Conservation (phyloP, 192 early-diverging fungal genomes). For the Coemansia sp. region DNA sequence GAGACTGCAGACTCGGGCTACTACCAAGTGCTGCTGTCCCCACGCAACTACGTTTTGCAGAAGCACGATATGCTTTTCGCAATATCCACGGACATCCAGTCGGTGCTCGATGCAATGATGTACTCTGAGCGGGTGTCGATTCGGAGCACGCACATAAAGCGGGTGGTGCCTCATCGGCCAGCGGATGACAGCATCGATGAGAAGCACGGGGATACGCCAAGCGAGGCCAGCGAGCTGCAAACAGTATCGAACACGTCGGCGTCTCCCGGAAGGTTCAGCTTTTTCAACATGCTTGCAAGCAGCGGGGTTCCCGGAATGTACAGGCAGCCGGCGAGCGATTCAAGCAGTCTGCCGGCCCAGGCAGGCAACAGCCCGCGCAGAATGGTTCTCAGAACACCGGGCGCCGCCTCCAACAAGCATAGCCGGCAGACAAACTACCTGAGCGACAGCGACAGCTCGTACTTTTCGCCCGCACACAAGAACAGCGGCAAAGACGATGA, state of each 20-base stretch:
- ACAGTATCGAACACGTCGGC: neutral
- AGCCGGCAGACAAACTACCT: slow-evolving; percentile 27
- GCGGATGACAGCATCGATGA: neutral
- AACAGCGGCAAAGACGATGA: neutral
- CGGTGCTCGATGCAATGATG: slow-evolving; percentile 35
- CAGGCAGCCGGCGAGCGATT: neutral
- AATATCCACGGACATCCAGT: slow-evolving; percentile 47
- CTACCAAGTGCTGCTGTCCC: slow-evolving; percentile 48
- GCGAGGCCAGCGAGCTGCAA: neutral
- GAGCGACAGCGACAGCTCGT: slow-evolving; percentile 49
- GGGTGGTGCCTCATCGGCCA: neutral
- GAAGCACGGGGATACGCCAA: neutral
- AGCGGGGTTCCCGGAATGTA: neutral
- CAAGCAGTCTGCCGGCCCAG: slow-evolving; percentile 5
- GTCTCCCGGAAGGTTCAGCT: neutral
- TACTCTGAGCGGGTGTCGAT: slow-evolving; percentile 48
- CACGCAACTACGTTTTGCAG: slow-evolving; percentile 41
- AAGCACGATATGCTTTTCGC: slow-evolving; percentile 52
- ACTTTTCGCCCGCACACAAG: slow-evolving; percentile 31
- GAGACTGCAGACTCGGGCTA: slow-evolving; percentile 6
- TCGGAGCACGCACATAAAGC: slow-evolving; percentile 14
- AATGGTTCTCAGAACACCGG: slow-evolving; percentile 16
- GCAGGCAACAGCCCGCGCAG: slow-evolving; percentile 32
- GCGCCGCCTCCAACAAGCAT: neutral
- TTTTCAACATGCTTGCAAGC: neutral